Percentiles rank a stretch among this genome's conserved stretches.
phyloP scores from a whole-genome alignment of 179 eudicot species.

The Heliamphora pulchella region DNA sequence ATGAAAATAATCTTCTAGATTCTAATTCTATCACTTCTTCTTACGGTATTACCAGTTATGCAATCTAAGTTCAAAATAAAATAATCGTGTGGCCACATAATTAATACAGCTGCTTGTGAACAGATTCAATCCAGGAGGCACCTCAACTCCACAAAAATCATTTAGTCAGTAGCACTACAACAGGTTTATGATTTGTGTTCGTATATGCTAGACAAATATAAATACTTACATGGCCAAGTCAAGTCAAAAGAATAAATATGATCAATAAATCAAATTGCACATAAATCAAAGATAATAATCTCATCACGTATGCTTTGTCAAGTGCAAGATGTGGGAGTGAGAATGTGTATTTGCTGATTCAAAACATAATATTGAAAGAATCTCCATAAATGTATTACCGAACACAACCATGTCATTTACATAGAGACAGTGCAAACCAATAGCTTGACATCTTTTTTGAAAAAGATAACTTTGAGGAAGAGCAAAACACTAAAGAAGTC shows the following conservation, averaged over 20 bases:
- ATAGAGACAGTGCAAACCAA: neutral
- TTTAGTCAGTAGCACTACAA: no score
- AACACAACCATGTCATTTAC: neutral
- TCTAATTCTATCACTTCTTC: neutral
- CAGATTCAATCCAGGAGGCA: neutral
- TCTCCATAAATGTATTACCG: neutral
- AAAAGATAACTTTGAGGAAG: no score
- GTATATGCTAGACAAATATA: no score
- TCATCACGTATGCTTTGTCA: neutral
- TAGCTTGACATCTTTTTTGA: no score
- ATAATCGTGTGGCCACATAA: no score
- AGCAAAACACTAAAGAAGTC: no score
- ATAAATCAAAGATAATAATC: neutral
- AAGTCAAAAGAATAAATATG: neutral
- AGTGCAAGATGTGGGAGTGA: no score
- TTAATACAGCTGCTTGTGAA: no score
- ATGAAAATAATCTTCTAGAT: neutral
- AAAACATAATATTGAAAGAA: neutral
- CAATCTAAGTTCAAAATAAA: no score
- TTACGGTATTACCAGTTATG: neutral
- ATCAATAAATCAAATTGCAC: neutral
- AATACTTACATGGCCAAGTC: no score
- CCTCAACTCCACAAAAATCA: neutral
- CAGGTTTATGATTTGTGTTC: neutral
- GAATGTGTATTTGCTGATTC: no score